Evolutionary conservation across 768 basidiomycete species (phyloP), one percentile per base, ranked within the genome.

Genomic region (Ephemerocybe angulata): DNA sequence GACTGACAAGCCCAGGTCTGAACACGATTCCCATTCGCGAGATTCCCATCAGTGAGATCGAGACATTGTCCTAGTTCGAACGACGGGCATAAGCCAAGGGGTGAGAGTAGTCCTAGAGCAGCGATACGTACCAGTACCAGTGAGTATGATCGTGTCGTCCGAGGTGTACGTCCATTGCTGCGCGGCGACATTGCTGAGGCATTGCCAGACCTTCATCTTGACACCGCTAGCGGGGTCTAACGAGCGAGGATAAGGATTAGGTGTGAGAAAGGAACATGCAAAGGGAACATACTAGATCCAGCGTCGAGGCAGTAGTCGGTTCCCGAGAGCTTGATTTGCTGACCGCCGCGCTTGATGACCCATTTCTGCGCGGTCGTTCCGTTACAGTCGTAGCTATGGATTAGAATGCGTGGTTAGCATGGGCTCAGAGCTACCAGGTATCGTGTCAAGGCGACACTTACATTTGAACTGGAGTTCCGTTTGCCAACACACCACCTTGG

Each of bases 391-490:
- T 58, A 63, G 27, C 57, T 63, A 46, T 37, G 7, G 7, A 44
- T 13, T 25, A 25, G 42, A 25, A 10, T 7, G 21, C n/a, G n/a
- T n/a, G n/a, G n/a, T n/a, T n/a, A n/a, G n/a, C n/a, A n/a, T n/a
- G n/a, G n/a, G n/a, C n/a, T n/a, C n/a, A n/a, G n/a, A n/a, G n/a
- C n/a, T n/a, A n/a, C n/a, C n/a, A 28, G 2, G 24, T 22, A 44
- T 8, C 17, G 33, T 8, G 8, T 8, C 10, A 35, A 44, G 42
- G 12, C 42, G 28, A 24, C 15, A 52, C 65, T 58, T 48, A 67
- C 69, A 70, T 65, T 25, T 69, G 66, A 10, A 70, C 67, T 24
- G 67, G 64, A 0, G 66, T 65, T 4, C 67, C 69, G 35, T 69
- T 62, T 1, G 63, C 60, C 38, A 63, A 59, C 21, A 59, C 30